phyloP scores from a whole-genome alignment of 768 basidiomycete genomes.

The Tulasnella sp. region DNA sequence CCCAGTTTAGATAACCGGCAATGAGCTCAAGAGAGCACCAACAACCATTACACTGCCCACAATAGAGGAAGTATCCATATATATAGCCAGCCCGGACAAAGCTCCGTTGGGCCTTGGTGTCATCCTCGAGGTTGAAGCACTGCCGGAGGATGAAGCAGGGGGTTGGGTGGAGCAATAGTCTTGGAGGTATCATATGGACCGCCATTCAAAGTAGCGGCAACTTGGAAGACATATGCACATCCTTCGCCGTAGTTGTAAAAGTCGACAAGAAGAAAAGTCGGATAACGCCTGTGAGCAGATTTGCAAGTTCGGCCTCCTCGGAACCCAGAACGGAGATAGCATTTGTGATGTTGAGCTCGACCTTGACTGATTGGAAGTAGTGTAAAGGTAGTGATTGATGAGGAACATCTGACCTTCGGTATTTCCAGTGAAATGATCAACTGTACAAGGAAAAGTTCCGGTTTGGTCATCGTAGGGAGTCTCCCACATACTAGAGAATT shows the following conservation, averaged over 20 bases:
- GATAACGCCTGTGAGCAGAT: constrained; percentile 41
- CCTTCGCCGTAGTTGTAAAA: constrained; percentile 72
- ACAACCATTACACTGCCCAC: too few species aligned
- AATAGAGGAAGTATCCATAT: too few species aligned
- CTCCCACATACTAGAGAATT: constrained; percentile 87
- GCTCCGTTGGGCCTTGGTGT: too few species aligned
- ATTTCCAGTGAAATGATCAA: constrained; percentile 69
- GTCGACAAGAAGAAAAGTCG: constrained; percentile 84
- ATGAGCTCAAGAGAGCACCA: too few species aligned
- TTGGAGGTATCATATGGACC: constrained; percentile 50
- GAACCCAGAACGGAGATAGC: constrained; percentile 55
- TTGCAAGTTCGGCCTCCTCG: constrained; percentile 62
- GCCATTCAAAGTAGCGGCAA: constrained; percentile 71
- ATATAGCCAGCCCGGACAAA: too few species aligned
- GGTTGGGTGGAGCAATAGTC: constrained; percentile 46
- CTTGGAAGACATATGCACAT: constrained; percentile 70
- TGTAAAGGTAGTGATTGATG: constrained; percentile 90
- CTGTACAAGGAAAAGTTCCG: constrained; percentile 69
- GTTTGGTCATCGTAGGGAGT: constrained; percentile 54
- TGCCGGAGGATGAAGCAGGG: too few species aligned
- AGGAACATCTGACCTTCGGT: constrained; percentile 63
- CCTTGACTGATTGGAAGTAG: constrained; percentile 25
- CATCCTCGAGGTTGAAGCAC: too few species aligned
- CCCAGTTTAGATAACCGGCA: too few species aligned
- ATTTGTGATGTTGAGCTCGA: constrained; percentile 60